Conservation (phyloP, 2,329 filamentous ascomycete species). For the Epichloe elymi region DNA sequence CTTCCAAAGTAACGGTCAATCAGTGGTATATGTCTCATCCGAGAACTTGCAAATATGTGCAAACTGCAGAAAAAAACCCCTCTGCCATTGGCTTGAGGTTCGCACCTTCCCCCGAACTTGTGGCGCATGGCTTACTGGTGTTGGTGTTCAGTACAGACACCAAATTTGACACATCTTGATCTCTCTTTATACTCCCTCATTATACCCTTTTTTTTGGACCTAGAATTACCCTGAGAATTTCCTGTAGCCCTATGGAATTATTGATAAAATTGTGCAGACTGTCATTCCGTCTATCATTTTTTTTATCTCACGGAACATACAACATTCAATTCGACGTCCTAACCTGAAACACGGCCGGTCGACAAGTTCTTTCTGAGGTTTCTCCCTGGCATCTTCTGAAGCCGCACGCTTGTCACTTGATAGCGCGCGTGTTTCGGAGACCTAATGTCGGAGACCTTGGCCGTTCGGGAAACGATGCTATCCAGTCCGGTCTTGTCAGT, state of each 20-base stretch:
- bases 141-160: not conserved
- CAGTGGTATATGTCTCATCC: not conserved
- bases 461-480: not conserved
- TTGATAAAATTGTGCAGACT: not conserved
- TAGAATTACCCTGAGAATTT: not conserved
- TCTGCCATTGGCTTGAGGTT: not conserved
- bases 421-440: not conserved
- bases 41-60: no score
- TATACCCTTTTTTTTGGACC: no score
- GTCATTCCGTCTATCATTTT: not conserved
- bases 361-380: no score
- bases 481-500: not conserved
- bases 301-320: not conserved
- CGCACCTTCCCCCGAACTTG: not conserved
- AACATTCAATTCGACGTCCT: not conserved
- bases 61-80: not conserved
- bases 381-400: not conserved
- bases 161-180: not conserved
- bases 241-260: not conserved
- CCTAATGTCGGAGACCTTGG: slow-evolving; percentile 11
- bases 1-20: not conserved
- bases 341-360: not conserved
- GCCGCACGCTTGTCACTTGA: not conserved
- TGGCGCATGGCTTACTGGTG: not conserved
- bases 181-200: no score